Evolutionary conservation across 306 rosid genomes (phyloP).

Genomic region (Rosa rugosa): DNA sequence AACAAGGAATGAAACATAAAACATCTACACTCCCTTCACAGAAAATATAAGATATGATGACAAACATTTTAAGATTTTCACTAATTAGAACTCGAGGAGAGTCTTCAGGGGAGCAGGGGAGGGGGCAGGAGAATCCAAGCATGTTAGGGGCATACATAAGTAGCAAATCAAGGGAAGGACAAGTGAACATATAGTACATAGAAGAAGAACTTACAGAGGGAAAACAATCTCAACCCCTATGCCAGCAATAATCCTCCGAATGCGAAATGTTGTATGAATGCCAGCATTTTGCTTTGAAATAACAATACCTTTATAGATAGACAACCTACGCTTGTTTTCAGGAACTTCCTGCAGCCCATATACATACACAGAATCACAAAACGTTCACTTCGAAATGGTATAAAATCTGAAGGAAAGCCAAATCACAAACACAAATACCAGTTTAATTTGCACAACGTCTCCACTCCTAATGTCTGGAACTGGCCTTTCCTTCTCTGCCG

Average conservation of each 20-base stretch:
- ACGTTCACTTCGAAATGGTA: not conserved
- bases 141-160: not conserved
- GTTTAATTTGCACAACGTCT: slow-evolving; percentile 81
- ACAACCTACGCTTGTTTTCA: slow-evolving; percentile 86
- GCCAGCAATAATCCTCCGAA: slow-evolving; percentile 92
- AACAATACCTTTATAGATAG: slow-evolving; percentile 84
- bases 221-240: slow-evolving; percentile 91
- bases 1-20: slow-evolving; percentile 16
- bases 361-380: slow-evolving; percentile 26
- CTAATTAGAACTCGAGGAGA: not conserved
- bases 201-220: slow-evolving; percentile 67
- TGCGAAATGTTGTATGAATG: slow-evolving; percentile 86
- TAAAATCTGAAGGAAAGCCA: not conserved
- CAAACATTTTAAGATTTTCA: not conserved
- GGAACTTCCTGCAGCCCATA: slow-evolving; percentile 77
- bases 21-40: not conserved
- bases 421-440: slow-evolving; percentile 47
- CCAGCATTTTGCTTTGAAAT: slow-evolving; percentile 96
- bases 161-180: not conserved
- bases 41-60: not conserved
- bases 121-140: not conserved
- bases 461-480: slow-evolving; percentile 87
- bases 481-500: slow-evolving; percentile 66
- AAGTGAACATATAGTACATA: not conserved
- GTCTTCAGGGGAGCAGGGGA: not conserved